Percentiles rank a stretch among this genome's conserved stretches.
Conservation (phyloP, 306 rosid species). For the Boehmeria nivea region DNA sequence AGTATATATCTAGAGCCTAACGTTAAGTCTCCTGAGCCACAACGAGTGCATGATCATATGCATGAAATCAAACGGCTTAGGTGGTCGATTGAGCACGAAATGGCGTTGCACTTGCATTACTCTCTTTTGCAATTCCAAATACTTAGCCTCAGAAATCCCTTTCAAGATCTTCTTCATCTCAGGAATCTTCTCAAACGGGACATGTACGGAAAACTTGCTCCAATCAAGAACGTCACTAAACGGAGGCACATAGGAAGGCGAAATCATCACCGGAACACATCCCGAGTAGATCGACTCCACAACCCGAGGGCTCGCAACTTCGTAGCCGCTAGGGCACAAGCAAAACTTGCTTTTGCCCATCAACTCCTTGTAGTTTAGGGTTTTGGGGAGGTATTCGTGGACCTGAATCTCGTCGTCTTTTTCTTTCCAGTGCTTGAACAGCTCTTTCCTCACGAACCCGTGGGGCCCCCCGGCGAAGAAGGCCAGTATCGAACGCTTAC, state of each 20-base stretch:
- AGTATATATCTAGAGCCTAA: slow-evolving; percentile 4
- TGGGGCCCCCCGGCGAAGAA: slow-evolving; percentile 34
- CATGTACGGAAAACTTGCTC: slow-evolving; percentile 34
- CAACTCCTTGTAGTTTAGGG: slow-evolving; percentile 22
- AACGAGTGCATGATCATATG: slow-evolving; percentile 47
- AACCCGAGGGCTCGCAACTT: slow-evolving; percentile 54
- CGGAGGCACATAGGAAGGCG: slow-evolving; percentile 35
- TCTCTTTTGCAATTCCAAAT: slow-evolving; percentile 25
- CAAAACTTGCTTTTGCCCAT: slow-evolving; percentile 32
- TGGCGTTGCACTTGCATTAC: slow-evolving; percentile 36
- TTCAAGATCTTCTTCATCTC: slow-evolving; percentile 27
- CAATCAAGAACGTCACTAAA: slow-evolving; percentile 49
- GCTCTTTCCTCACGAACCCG: slow-evolving; percentile 17
- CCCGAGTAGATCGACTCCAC: slow-evolving; percentile 32
- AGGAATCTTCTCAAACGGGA: slow-evolving; percentile 29
- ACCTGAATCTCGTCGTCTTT: slow-evolving; percentile 29
- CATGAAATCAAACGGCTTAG: slow-evolving; percentile 36
- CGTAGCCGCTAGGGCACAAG: slow-evolving; percentile 50
- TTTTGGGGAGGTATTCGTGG: slow-evolving; percentile 27
- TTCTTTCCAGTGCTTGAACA: slow-evolving; percentile 24
- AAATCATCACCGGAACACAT: slow-evolving; percentile 42
- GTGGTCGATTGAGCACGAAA: slow-evolving; percentile 40
- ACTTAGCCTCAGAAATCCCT: slow-evolving; percentile 27
- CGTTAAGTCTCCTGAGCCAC: slow-evolving; percentile 54
- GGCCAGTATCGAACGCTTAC: slow-evolving; percentile 24